Base-by-base conservation (phyloP, 257 asterid species). In the Solanum piurae region DNA sequence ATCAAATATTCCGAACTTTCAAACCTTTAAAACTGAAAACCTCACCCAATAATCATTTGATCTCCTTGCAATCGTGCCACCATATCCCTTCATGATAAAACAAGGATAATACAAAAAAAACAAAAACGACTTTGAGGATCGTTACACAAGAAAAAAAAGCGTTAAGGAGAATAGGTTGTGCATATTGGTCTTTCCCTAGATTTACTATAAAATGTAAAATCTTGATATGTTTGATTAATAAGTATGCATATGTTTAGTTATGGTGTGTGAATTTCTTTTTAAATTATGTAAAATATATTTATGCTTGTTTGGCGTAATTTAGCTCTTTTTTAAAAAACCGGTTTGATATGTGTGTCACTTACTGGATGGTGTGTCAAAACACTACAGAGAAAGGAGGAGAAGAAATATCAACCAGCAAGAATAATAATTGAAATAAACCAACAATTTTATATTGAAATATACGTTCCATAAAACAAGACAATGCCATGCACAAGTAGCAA, bases 291-390 rank as follows among this genome's bases (percentile, higher is more conserved):
- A 25, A 66, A 16, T 52, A 52, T 52, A 52, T 5, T 52, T 12
- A 5, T 64, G 73, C 18, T 11, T n/a, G 73, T 25, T 66, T 66
- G 7, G 73, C 31, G 1, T 25, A 66, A 66, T 66, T 66, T 66
- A n/a, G 34, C 20, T 25, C 14, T 9, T 3, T 40, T 40, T 40
- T 40, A 2, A 0, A 0, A 0, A 40, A 40, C 46, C 0, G 4
- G 46, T 40, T 40, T 60, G 29, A 2, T 60, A 1, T 60, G 62
- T 52, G 9, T 52, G 62, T 52, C 62, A 52, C 9, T 16, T 0
- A 52, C 60, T 52, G 60, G 23, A 16, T 52, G 23, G 13, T 46
- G 58, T 46, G 58, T 46, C 20, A 12, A 46, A 49, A 12, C 20
- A 14, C 20, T 49, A 13, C 20, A 13, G 1, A 49, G 58, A 46